Evolutionary conservation across 2,329 filamentous ascomycete genomes (phyloP), one percentile per base, ranked within the genome.

Genomic region (Trichoderma atrobrunneum): DNA sequence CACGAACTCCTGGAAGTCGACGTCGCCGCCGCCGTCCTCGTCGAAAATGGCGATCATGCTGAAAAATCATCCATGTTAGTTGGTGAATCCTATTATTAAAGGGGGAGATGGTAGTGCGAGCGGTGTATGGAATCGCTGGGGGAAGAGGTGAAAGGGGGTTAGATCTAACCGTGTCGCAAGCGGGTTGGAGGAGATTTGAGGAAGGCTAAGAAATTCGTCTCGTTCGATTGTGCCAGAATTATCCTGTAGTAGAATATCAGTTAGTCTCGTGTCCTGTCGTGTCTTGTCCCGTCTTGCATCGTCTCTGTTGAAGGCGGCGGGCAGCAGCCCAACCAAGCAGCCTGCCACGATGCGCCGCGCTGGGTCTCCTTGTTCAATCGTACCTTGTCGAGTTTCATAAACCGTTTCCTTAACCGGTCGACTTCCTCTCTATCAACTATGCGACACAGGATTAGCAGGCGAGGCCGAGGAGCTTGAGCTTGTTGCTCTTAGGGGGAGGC

Each of bases 41-140:
- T 99, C 96, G 81, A 99, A 98, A 78, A 98, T 99, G 72, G 96
- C 95, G 79, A 99, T 99, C 94, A 99, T 97, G 83, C 93, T 95
- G 14, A 39, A 43, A 43, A 43, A 43, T n/a, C 24, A 16, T 28
- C n/a, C 24, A 24, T 30, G 68, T 65, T 48, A 65, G 61, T 32
- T 30, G 28, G n/a, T 64, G 24, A 10, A 2, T 51, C 18, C 18
- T 18, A 16, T 18, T 16, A 24, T 18, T 16, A 24, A n/a, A 43
- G 39, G 16, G 16, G 14, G 43, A 6, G 59, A 12, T 6, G 48
- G 12, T 26, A 18, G 26, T 24, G 59, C 43, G 36, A 60, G 57
- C 66, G 57, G 57, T 70, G 66, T 70, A 43, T 71, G 12, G 57
- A 32, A 16, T 48, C 30, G 39, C 54, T 21, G 16, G 10, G 10